Evolutionary conservation across 495 filamentous ascomycete genomes (phyloP), one percentile per base, ranked within the genome.

Genomic region (Penicillium tannophilum): DNA sequence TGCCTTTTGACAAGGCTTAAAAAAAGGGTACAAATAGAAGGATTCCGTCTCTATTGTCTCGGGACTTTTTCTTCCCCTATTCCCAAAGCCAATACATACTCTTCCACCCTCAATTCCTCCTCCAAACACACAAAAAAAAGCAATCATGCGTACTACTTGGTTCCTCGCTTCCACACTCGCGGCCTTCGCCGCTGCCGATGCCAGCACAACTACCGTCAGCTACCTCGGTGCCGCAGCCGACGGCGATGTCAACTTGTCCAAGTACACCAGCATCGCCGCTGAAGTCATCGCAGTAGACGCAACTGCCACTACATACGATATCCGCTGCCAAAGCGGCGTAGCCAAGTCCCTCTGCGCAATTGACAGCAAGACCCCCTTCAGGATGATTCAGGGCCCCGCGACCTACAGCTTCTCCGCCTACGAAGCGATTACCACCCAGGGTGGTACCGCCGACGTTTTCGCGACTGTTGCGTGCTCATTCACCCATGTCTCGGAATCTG

Each of bases 301-400:
- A n/a, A 17, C 52, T 17, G 52, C 52, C 39, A 54, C 52, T 4
- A 54, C 52, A 23, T 54, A 54, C 16, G 36, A 54, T 10, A 17
- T 54, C 36, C 24, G 36, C 11, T 54, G 52, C 20, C 33, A 49
- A 8, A 19, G 20, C 26, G 46, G 46, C n/a, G 46, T 30, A 17
- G 23, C 36, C 14, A 26, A 7, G 6, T 5, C 17, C 14, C 14
- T 17, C 10, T 54, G 52, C 23, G 36, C 20, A 6, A 54, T 54
- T 9, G 23, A 26, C 20, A 42, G 35, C 35, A n/a, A 43, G 24
- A 41, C 35, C 23, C 52, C 52, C 20, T 42, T 20, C 10, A 54
- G 17, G 9, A 10, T 54, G 10, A 30, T 54, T 17, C 52, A 54
- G 36, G 52, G 52, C 9, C 52, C 52, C 11, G 39, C 16, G 52